These are phyloP conservation scores for Miscanthus lutarioriparius DNA, from an alignment of 176 grass and related monocot species.

Conservation along the genomic window DNA sequence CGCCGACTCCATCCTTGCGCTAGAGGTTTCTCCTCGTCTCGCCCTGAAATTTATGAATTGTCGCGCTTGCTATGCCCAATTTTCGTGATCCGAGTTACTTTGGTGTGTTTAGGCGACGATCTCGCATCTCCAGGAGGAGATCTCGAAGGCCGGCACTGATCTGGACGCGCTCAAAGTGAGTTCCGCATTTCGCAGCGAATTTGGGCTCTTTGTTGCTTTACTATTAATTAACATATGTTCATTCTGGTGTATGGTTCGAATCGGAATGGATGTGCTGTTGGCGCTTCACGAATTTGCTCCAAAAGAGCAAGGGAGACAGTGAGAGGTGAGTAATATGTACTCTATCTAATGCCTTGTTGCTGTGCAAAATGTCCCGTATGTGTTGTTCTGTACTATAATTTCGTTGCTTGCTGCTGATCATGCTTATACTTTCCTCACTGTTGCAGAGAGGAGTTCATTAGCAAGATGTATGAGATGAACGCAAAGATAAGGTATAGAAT, in stretches of 20 bases:
- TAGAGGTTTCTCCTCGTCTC: slow-evolving; percentile 35
- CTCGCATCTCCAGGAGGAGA: slow-evolving; percentile 54
- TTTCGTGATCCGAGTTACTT: not conserved
- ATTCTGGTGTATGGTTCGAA: slow-evolving; percentile 6
- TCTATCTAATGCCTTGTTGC: not conserved
- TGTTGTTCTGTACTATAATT: not conserved
- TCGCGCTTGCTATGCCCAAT: not conserved
- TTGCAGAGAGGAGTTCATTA: slow-evolving; percentile 65
- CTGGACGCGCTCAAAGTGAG: slow-evolving; percentile 66
- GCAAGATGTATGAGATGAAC: slow-evolving; percentile 67
- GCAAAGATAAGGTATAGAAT: slow-evolving; percentile 64
- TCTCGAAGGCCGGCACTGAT: slow-evolving; percentile 48
- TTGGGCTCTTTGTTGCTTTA: not conserved
- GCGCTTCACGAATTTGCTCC: slow-evolving; percentile 24
- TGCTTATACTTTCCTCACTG: not conserved
- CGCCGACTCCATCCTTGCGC: slow-evolving; percentile 46
- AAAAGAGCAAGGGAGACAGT: slow-evolving; percentile 37
- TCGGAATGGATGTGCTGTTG: slow-evolving; percentile 20
- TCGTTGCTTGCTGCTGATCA: not conserved
- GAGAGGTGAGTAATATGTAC: slow-evolving; percentile 36
- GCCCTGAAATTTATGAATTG: not conserved
- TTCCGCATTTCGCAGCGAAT: not conserved
- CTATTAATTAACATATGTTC: not conserved
- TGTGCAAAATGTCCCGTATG: not conserved
- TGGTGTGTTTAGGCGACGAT: slow-evolving; percentile 51